Conservation (phyloP, 2,329 filamentous ascomycete genomes). For the Emergomyces orientalis region DNA sequence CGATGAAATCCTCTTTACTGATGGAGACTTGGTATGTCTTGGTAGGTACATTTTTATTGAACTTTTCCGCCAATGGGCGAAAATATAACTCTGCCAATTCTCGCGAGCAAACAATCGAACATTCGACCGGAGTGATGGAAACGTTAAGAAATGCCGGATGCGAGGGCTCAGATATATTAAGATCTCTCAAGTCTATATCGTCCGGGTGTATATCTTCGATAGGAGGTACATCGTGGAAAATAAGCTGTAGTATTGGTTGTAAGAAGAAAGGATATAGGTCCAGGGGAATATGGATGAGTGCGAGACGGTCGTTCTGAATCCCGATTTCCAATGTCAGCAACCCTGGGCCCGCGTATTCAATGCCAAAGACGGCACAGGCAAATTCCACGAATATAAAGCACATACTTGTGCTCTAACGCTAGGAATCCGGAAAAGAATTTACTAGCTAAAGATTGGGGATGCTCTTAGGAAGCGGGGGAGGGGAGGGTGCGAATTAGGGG, state of each 20-base stretch:
- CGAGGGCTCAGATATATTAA: conserved; percentile 31
- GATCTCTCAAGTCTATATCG: conserved; percentile 30
- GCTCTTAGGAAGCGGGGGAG: neutral
- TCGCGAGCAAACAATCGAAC: conserved; percentile 79
- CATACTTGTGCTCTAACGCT: neutral
- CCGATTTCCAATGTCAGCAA: conserved; percentile 7
- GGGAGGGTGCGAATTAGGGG: neutral
- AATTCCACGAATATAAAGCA: conserved; percentile 4
- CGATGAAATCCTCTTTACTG: conserved; percentile 73
- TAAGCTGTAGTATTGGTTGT: conserved; percentile 75
- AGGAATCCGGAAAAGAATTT: neutral
- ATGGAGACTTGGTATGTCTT: conserved; percentile 52
- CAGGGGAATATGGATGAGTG: conserved; percentile 82
- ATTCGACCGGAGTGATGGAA: conserved; percentile 84
- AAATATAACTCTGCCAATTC: conserved; percentile 67
- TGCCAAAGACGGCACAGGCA: conserved; percentile 1
- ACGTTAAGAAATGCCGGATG: conserved; percentile 83
- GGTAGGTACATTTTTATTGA: conserved; percentile 41
- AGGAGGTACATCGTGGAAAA: conserved; percentile 53
- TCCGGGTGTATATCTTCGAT: conserved; percentile 28
- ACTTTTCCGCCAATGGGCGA: conserved; percentile 55
- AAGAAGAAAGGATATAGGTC: conserved; percentile 67
- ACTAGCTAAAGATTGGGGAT: neutral
- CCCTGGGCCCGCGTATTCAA: conserved; percentile 4
- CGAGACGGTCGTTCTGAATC: conserved; percentile 70